Evolutionary conservation across 2,329 filamentous ascomycete species (phyloP).

Genomic region (Aspergillus proliferans): DNA sequence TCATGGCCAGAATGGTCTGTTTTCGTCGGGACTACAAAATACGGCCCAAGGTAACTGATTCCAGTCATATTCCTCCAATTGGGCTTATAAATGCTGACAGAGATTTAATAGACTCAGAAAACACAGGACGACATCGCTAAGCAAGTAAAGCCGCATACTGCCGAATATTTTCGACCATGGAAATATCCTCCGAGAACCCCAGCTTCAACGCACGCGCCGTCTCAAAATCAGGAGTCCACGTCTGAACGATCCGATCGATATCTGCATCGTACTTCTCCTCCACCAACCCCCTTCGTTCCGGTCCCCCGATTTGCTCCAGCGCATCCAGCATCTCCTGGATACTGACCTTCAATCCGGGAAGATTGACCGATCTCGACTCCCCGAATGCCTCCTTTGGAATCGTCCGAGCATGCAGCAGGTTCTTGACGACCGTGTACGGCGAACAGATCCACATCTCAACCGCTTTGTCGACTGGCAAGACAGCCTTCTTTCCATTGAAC

Average conservation of each 20-base stretch:
- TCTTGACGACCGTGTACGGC: constrained; percentile 49
- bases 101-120: no score
- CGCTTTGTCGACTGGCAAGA: constrained; percentile 46
- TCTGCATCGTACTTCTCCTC: constrained; percentile 50
- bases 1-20: no score
- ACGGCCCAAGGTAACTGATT: neutral
- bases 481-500: constrained; percentile 44
- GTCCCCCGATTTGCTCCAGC: constrained; percentile 50
- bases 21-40: no score
- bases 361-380: constrained; percentile 47
- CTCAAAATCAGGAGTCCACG: constrained; percentile 56
- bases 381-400: constrained; percentile 48
- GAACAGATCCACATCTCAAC: constrained; percentile 55
- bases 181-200: constrained; percentile 37
- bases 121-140: no score
- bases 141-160: constrained; percentile 31
- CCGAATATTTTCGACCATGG: constrained; percentile 36
- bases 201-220: constrained; percentile 48
- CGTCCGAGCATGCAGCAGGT: constrained; percentile 48
- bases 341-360: constrained; percentile 52
- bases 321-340: constrained; percentile 58
- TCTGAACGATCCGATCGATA: constrained; percentile 53
- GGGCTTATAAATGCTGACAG: no score
- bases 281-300: constrained; percentile 48
- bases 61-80: neutral